Conservation (phyloP, 2,329 filamentous ascomycete species). For the Fusarium abutilonis region DNA sequence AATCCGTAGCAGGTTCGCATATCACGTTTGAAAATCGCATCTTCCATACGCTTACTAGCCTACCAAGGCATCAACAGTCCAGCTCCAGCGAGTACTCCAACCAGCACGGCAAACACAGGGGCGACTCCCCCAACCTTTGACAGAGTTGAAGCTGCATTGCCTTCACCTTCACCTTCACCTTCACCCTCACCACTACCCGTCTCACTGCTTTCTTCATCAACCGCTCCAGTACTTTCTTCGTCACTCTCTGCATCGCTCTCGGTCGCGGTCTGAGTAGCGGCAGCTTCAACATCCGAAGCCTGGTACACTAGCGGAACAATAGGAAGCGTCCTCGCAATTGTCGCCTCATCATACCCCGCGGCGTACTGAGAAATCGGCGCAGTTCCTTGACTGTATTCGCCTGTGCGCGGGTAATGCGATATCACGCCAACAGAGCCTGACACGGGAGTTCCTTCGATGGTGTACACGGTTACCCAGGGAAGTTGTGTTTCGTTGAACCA, state of each 20-base stretch:
- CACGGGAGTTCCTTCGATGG: constrained; percentile 20
- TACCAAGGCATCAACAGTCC: constrained; percentile 32
- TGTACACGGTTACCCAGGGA: constrained; percentile 5
- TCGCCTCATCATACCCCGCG: not conserved
- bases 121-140: not conserved
- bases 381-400: too few species aligned
- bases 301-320: constrained; percentile 32
- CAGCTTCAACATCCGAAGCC: constrained; percentile 18
- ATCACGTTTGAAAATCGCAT: not conserved
- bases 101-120: not conserved
- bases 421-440: not conserved
- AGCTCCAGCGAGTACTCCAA: constrained; percentile 23
- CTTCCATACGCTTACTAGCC: not conserved
- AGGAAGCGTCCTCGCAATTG: constrained; percentile 8
- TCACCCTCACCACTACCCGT: not conserved
- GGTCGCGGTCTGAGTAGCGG: not conserved
- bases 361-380: too few species aligned
- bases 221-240: not conserved
- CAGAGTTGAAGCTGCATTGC: constrained; percentile 1
- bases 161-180: not conserved
- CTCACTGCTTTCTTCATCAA: not conserved
- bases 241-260: not conserved
- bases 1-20: not conserved
- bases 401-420: not conserved
- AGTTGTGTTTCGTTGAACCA: too few species aligned